Percentiles rank a stretch among this genome's conserved stretches.
These are phyloP conservation scores for Floccularia luteovirens DNA, from an alignment of 768 basidiomycete species.

Conservation along the genomic window DNA sequence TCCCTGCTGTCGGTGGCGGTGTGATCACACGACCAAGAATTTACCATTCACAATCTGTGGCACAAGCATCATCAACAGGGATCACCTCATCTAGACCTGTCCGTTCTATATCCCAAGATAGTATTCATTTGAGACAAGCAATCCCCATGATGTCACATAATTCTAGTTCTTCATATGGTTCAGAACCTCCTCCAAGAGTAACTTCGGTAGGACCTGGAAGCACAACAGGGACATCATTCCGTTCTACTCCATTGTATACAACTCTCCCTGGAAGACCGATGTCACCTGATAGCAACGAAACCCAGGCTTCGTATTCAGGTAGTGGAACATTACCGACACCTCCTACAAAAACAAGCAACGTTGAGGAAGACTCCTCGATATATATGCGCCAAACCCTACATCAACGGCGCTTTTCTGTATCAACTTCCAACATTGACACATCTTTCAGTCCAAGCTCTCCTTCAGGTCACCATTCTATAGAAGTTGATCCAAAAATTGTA, in stretches of 20 bases:
- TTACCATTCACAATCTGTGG: constrained; percentile 78
- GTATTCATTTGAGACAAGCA: too few relatives aligned
- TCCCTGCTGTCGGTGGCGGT: constrained; percentile 90
- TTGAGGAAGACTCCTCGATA: constrained; percentile 10
- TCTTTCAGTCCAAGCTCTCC: constrained; percentile 12
- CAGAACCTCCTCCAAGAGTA: too few relatives aligned
- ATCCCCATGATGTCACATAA: too few relatives aligned
- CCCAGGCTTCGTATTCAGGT: constrained; percentile 41
- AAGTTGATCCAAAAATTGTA: constrained; percentile 47
- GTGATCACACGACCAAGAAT: constrained; percentile 79
- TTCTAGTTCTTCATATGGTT: too few relatives aligned
- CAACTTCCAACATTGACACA: constrained; percentile 21
- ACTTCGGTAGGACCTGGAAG: too few relatives aligned
- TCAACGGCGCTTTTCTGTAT: constrained; percentile 31
- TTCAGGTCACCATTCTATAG: constrained; percentile 16
- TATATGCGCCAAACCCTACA: constrained; percentile 18
- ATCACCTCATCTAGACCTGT: too few relatives aligned
- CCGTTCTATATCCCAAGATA: too few relatives aligned
- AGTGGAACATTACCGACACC: too few relatives aligned
- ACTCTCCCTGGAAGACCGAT: constrained; percentile 24
- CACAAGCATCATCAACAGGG: constrained; percentile 43
- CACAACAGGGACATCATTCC: constrained; percentile 9
- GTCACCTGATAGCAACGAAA: constrained; percentile 45
- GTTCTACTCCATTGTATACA: constrained; percentile 7
- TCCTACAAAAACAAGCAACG: too few relatives aligned